Evolutionary conservation across 1,139 yeast genomes (phyloP).

Genomic region (Geotrichum klebahnii): DNA sequence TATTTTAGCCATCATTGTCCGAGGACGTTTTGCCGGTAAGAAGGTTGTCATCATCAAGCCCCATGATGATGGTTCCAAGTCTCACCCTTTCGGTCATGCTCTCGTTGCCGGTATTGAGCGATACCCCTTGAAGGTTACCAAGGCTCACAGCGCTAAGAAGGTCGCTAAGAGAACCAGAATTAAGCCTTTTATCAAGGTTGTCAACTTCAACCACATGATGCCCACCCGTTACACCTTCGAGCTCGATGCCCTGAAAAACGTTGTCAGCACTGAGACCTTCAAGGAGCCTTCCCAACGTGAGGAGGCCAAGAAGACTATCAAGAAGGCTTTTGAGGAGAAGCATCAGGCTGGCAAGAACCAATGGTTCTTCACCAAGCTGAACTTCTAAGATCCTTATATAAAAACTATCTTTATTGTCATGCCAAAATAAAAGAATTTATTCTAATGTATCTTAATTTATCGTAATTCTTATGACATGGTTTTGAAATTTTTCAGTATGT

Average conservation of each 20-base stretch:
- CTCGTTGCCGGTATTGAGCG: constrained; percentile 99
- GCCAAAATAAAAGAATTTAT: constrained; percentile 22
- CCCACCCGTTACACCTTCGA: constrained; percentile 99
- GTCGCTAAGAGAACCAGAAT: constrained; percentile 95
- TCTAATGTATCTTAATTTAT: constrained; percentile 16
- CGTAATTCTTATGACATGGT: constrained; percentile 9
- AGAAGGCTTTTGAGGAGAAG: constrained; percentile 99
- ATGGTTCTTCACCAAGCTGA: constrained; percentile 99
- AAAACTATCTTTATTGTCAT: constrained; percentile 20
- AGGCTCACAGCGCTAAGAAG: constrained; percentile 93
- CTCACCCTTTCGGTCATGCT: constrained; percentile 99
- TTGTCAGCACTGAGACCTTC: constrained; percentile 89
- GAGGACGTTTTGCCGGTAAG: constrained; percentile 99
- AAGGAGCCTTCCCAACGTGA: constrained; percentile 98
- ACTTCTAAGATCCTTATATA: constrained; percentile 59
- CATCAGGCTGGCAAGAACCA: constrained; percentile 99
- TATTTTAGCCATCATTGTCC: constrained; percentile 86
- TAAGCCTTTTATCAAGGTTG: constrained; percentile 98
- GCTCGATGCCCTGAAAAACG: constrained; percentile 90
- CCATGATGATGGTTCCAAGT: constrained; percentile 97
- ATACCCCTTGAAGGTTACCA: constrained; percentile 96
- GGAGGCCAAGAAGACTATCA: constrained; percentile 98
- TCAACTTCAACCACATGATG: constrained; percentile 99
- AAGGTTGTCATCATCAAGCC: constrained; percentile 99
- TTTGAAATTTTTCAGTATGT: not conserved